These are phyloP conservation scores for Annulohypoxylon stygium DNA, from an alignment of 495 filamentous ascomycete genomes.

Conservation along the genomic window DNA sequence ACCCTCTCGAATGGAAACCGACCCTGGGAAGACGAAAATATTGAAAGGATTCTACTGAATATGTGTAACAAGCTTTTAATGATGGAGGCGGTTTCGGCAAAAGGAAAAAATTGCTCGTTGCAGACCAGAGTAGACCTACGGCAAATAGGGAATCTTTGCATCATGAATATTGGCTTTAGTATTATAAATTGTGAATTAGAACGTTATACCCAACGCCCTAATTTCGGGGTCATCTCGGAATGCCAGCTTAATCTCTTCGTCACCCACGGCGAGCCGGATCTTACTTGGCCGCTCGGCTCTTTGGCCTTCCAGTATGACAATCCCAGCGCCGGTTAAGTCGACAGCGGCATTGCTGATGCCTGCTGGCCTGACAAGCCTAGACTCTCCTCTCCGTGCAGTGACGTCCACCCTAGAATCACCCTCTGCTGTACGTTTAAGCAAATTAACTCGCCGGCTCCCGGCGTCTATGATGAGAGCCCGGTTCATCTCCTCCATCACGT, in stretches of 20 bases:
- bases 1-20: conserved; percentile 95
- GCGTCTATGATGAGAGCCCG: conserved; percentile 75
- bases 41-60: conserved; percentile 25
- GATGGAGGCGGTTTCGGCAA: not conserved
- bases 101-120: not conserved
- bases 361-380: conserved; percentile 61
- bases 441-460: conserved; percentile 55
- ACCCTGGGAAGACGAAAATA: conserved; percentile 70
- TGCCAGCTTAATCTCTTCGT: conserved; percentile 90
- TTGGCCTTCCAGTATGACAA: conserved; percentile 83
- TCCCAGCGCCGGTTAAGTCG: conserved; percentile 86
- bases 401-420: conserved; percentile 17
- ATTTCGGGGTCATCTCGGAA: conserved; percentile 91
- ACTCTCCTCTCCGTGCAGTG: conserved; percentile 10
- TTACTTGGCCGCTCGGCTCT: conserved; percentile 87
- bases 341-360: conserved; percentile 79
- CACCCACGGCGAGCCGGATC: conserved; percentile 83
- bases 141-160: conserved; percentile 10
- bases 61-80: not conserved
- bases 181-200: conserved; percentile 47
- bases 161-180: conserved; percentile 13
- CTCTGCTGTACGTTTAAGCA: conserved; percentile 37
- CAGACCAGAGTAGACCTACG: not conserved
- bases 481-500: conserved; percentile 90
- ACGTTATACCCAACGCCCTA: conserved; percentile 72